phyloP scores from a whole-genome alignment of 129 eudicot genomes.

The Centella asiatica region DNA sequence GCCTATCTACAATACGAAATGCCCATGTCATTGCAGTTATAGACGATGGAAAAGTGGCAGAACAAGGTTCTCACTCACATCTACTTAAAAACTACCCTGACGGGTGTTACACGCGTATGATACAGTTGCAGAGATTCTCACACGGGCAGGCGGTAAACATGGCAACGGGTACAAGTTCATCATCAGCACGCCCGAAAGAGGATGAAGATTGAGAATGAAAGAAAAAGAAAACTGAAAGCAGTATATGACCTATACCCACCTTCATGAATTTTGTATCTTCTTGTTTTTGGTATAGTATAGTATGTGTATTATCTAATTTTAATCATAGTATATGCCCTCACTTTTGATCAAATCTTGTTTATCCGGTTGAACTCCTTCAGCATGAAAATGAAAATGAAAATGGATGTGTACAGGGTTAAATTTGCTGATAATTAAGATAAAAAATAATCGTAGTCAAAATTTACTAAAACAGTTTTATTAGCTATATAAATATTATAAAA shows the following conservation, averaged over 20 bases:
- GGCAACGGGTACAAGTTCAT: slow-evolving; percentile 63
- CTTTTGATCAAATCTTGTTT: neutral
- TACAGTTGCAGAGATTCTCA: slow-evolving; percentile 74
- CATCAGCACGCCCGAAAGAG: slow-evolving; percentile 36
- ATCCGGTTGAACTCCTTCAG: neutral
- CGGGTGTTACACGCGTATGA: slow-evolving; percentile 89
- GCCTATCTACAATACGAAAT: slow-evolving; percentile 77
- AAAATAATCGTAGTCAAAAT: no score
- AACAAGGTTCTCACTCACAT: slow-evolving; percentile 92
- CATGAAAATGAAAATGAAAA: no score
- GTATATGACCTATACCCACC: slow-evolving; percentile 8
- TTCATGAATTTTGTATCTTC: slow-evolving; percentile 21
- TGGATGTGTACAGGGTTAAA: no score
- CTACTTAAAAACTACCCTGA: slow-evolving; percentile 67
- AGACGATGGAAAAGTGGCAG: slow-evolving; percentile 91
- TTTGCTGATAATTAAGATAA: no score
- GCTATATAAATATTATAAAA: no score
- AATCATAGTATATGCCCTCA: slow-evolving; percentile 28
- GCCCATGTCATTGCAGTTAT: slow-evolving; percentile 85
- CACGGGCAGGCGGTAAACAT: slow-evolving; percentile 63
- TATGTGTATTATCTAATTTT: slow-evolving; percentile 29
- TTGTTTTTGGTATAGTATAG: slow-evolving; percentile 31
- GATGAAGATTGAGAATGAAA: slow-evolving; percentile 28
- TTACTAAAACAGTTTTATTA: no score
- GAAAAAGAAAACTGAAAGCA: neutral